These are phyloP conservation scores for Dendrocalamus latiflorus DNA, from an alignment of 202 grass and related monocot species.

Conservation along the genomic window DNA sequence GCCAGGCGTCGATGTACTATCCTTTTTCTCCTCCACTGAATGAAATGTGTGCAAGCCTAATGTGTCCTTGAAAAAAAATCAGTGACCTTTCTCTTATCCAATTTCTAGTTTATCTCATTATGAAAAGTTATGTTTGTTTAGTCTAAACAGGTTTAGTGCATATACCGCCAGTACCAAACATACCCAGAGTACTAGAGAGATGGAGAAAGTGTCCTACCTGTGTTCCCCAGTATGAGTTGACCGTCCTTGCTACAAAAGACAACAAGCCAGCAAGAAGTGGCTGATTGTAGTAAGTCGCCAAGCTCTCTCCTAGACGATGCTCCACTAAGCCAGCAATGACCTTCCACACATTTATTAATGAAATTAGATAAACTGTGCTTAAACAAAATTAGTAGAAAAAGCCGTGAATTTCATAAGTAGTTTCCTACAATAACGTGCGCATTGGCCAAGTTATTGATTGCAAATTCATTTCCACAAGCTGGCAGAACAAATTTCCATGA, in stretches of 20 bases:
- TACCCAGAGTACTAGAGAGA: no score
- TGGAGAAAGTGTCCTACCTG: slow-evolving; percentile 57
- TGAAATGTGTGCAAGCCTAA: not conserved
- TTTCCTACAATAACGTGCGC: not conserved
- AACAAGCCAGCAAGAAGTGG: slow-evolving; percentile 70
- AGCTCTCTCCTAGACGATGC: slow-evolving; percentile 71
- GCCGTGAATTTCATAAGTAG: slow-evolving; percentile 1
- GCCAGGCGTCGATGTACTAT: not conserved
- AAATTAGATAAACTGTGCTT: not conserved
- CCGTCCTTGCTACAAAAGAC: slow-evolving; percentile 76
- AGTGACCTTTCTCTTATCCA: not conserved
- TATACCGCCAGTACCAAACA: no score
- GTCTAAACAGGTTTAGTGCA: slow-evolving; percentile 2
- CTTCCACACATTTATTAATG: slow-evolving; percentile 41
- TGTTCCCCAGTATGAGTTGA: slow-evolving; percentile 97
- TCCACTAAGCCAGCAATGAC: slow-evolving; percentile 92
- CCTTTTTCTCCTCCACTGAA: not conserved
- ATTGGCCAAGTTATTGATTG: not conserved
- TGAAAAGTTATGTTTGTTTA: not conserved
- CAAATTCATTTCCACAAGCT: slow-evolving; percentile 1
- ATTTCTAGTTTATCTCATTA: not conserved
- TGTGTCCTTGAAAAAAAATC: not conserved
- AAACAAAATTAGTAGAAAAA: not conserved
- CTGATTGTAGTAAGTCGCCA: slow-evolving; percentile 69
- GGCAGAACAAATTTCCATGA: not conserved